Conservation (phyloP, 176 grass and related monocot genomes). For the Cenchrus americanus region DNA sequence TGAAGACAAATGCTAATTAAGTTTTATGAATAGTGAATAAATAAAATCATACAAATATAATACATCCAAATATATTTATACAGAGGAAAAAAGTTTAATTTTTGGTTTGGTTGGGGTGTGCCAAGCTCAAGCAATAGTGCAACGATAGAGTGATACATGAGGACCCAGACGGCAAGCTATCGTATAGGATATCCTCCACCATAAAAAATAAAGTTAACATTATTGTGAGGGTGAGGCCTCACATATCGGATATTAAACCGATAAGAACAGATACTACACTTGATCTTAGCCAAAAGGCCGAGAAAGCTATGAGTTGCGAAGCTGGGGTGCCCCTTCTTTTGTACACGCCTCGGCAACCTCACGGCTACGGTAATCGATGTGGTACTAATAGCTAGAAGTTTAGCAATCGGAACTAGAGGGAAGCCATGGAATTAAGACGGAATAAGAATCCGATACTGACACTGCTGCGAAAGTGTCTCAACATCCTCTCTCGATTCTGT, state of each 20-base stretch:
- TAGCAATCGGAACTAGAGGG: not conserved
- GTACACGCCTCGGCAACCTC: not conserved
- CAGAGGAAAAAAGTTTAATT: no score
- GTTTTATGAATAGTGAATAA: no score
- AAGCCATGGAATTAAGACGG: no score
- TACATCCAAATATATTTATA: no score
- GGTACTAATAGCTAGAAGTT: not conserved
- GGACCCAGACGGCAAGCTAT: not conserved
- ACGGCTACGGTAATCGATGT: not conserved
- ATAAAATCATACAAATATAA: no score
- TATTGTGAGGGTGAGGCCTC: not conserved
- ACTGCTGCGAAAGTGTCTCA: no score
- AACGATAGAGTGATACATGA: no score
- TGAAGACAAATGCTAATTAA: no score
- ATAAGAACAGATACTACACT: slow-evolving; percentile 83
- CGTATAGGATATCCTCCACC: not conserved
- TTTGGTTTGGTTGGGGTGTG: not conserved
- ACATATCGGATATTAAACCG: slow-evolving; percentile 64
- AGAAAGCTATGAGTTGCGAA: slow-evolving; percentile 52
- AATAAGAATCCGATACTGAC: no score
- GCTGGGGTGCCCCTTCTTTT: not conserved
- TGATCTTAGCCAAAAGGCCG: slow-evolving; percentile 70
- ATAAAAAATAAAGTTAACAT: not conserved
- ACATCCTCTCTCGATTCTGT: no score
- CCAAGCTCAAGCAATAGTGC: no score